Percentiles rank a stretch among this genome's conserved stretches.
Evolutionary conservation across 495 filamentous ascomycete species (phyloP).

Genomic region (Lichenothelia convexa): DNA sequence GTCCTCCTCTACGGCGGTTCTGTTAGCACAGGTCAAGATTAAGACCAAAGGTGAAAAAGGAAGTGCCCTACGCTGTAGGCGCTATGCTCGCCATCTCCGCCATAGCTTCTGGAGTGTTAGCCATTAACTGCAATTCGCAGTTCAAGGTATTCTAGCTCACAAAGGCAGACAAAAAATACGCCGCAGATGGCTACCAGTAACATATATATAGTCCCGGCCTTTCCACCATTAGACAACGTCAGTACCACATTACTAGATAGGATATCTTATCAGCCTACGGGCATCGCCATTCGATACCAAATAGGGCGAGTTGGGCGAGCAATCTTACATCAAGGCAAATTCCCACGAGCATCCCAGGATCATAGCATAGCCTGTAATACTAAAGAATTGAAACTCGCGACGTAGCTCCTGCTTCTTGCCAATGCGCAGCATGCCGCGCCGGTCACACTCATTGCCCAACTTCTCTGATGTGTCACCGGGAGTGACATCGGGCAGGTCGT

Average conservation of each 20-base stretch:
- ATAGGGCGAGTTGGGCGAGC: background rate
- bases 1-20: constrained; percentile 8
- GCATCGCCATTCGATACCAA: background rate
- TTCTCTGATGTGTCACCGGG: no score
- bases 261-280: background rate
- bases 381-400: no score
- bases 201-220: constrained; percentile 8
- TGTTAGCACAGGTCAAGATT: no score
- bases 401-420: no score
- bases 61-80: constrained; percentile 1
- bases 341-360: constrained; percentile 16
- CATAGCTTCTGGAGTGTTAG: no score
- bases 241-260: constrained; percentile 4
- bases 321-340: constrained; percentile 14
- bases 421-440: no score
- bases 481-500: no score
- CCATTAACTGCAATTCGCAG: no score
- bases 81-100: constrained; percentile 13
- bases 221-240: constrained; percentile 13
- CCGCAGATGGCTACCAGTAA: constrained; percentile 4
- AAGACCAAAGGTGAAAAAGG: background rate
- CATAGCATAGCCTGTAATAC: constrained; percentile 12
- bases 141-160: no score
- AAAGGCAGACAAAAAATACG: background rate
- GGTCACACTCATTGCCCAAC: no score